These are phyloP conservation scores for Alternaria atra DNA, from an alignment of 2,329 filamentous ascomycete genomes.

Conservation along the genomic window DNA sequence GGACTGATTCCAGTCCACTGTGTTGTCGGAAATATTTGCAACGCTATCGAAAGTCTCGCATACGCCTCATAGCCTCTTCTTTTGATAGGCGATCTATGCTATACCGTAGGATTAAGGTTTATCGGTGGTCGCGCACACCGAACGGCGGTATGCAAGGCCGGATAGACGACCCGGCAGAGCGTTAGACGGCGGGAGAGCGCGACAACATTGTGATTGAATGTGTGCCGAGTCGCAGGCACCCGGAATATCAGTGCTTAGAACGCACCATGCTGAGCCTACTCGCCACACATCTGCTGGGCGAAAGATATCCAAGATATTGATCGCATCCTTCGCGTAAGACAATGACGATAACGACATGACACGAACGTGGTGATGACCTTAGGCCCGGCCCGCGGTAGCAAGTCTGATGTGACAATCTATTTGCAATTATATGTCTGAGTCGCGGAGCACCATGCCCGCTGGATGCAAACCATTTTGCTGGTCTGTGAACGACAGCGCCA, in stretches of 20 bases:
- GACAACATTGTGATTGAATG: not conserved
- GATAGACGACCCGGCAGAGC: not conserved
- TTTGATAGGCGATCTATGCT: not conserved
- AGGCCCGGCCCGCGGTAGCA: not conserved
- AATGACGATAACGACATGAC: not conserved
- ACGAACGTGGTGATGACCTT: not conserved
- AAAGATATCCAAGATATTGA: not conserved
- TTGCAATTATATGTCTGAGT: not conserved
- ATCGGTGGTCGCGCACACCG: not conserved
- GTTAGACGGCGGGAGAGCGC: not conserved
- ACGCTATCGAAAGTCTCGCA: conserved; percentile 1
- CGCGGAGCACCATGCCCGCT: not conserved
- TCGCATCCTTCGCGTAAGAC: not conserved
- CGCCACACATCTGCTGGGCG: not conserved
- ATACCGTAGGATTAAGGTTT: conserved; percentile 1
- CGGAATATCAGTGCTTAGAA: not conserved
- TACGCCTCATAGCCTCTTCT: conserved; percentile 1
- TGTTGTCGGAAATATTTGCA: conserved; percentile 3
- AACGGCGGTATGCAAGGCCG: conserved; percentile 3
- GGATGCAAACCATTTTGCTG: not conserved
- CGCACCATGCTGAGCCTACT: not conserved
- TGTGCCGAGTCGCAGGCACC: not conserved
- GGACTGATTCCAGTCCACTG: conserved; percentile 1
- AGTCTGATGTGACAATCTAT: not conserved
- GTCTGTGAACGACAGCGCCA: not conserved